Evolutionary conservation across 2,329 filamentous ascomycete species (phyloP).

Genomic region (Aspergillus floridensis): DNA sequence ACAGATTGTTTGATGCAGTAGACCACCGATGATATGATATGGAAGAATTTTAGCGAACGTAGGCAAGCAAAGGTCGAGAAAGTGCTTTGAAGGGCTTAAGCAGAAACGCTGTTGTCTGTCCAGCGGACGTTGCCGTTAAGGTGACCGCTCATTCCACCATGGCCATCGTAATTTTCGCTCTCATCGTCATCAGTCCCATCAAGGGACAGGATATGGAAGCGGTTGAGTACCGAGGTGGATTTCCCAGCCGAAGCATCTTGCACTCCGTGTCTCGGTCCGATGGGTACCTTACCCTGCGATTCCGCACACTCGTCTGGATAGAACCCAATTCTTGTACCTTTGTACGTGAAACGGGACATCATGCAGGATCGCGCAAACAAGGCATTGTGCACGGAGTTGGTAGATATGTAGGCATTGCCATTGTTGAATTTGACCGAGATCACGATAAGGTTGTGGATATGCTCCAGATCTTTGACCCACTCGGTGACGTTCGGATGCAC

Average conservation of each 20-base stretch:
- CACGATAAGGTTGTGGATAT: constrained; percentile 76
- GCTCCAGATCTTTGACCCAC: constrained; percentile 67
- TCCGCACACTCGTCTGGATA: constrained; percentile 69
- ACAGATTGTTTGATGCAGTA: neutral
- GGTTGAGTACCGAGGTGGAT: constrained; percentile 48
- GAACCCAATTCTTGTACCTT: constrained; percentile 68
- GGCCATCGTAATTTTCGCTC: constrained; percentile 27
- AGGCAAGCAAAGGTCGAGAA: neutral
- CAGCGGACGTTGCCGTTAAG: constrained; percentile 15
- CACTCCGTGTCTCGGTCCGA: constrained; percentile 28
- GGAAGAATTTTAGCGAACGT: neutral
- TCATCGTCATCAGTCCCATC: constrained; percentile 44
- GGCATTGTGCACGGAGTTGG: constrained; percentile 74
- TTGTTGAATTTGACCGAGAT: constrained; percentile 61
- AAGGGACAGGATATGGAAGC: constrained; percentile 60
- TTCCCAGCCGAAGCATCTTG: constrained; percentile 34
- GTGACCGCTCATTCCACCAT: constrained; percentile 13
- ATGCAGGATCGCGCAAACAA: constrained; percentile 75
- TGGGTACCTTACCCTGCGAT: constrained; percentile 47
- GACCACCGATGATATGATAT: neutral
- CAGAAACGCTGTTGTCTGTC: constrained; percentile 17
- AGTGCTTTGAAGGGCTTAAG: neutral
- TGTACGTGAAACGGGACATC: constrained; percentile 67
- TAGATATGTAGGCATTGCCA: constrained; percentile 65
- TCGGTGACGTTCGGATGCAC: constrained; percentile 61